Conservation (phyloP, 2,329 filamentous ascomycete genomes). For the Juglanconis sp. region DNA sequence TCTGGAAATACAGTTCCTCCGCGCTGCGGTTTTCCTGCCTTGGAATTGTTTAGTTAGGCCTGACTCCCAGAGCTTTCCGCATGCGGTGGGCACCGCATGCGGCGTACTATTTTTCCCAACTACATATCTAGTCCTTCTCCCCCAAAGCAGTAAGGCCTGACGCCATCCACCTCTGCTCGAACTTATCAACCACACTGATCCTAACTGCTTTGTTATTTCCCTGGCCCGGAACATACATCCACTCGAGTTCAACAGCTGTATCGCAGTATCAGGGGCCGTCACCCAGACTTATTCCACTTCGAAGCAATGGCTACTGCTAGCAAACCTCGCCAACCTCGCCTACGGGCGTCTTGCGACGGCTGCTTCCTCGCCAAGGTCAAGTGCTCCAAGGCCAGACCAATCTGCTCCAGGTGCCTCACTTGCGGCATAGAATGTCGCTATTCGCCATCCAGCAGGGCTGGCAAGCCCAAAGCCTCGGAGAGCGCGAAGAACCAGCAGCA, state of each 20-base stretch:
- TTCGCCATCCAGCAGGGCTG: constrained; percentile 49
- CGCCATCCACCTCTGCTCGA: background rate
- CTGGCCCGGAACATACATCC: background rate
- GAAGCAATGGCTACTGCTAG: constrained; percentile 23
- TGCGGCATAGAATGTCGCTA: constrained; percentile 50
- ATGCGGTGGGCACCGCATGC: background rate
- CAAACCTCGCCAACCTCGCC: constrained; percentile 38
- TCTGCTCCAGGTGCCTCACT: constrained; percentile 49
- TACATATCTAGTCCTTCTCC: background rate
- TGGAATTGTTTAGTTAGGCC: background rate
- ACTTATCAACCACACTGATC: background rate
- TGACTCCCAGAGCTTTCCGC: background rate
- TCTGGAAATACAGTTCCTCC: background rate
- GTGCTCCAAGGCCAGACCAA: constrained; percentile 51
- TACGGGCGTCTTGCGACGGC: constrained; percentile 50
- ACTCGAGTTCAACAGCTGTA: background rate
- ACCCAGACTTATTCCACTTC: background rate
- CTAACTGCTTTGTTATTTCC: background rate
- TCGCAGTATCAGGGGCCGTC: background rate
- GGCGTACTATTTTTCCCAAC: background rate
- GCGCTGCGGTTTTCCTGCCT: background rate
- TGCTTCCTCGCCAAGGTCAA: constrained; percentile 57
- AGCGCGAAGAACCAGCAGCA: constrained; percentile 21
- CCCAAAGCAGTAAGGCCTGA: background rate
- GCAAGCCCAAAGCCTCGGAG: constrained; percentile 44